A percentile compares a stretch with the other conserved stretches of the same genome.
phyloP scores from a whole-genome alignment of 352 stramenopile genomes.

The Phytophthora uliginosa region DNA sequence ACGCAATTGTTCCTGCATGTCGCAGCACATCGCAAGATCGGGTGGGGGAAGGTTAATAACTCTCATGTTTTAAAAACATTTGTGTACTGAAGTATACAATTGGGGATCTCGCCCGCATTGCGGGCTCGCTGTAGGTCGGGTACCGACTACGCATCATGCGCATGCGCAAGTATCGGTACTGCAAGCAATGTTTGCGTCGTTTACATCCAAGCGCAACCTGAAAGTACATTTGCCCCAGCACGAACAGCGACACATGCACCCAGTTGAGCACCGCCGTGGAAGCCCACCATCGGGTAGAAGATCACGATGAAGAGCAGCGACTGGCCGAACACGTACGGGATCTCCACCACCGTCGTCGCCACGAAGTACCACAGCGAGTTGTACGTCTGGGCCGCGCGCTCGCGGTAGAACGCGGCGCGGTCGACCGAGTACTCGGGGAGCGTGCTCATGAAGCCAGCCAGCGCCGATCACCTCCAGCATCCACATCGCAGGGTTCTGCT shows the following conservation, averaged over 20 bases:
- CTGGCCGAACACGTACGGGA: conserved; percentile 42
- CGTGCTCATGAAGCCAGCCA: conserved; percentile 69
- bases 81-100: too few relatives aligned
- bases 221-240: conserved; percentile 47
- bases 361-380: conserved; percentile 32
- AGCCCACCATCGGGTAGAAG: conserved; percentile 52
- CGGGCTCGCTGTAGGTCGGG: too few relatives aligned
- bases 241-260: conserved; percentile 14
- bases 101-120: too few relatives aligned
- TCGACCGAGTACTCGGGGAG: conserved; percentile 49
- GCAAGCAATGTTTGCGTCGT: too few relatives aligned
- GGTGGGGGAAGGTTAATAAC: too few relatives aligned
- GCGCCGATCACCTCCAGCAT: conserved; percentile 14
- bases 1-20: too few relatives aligned
- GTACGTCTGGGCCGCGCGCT: conserved; percentile 21
- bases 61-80: too few relatives aligned
- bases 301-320: conserved; percentile 45
- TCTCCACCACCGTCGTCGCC: conserved; percentile 14
- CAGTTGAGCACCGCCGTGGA: conserved; percentile 32
- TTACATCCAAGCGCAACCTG: too few relatives aligned
- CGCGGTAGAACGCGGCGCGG: conserved; percentile 39
- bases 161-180: too few relatives aligned
- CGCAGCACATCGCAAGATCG: too few relatives aligned
- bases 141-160: too few relatives aligned
- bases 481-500: conserved; percentile 29